A percentile compares a stretch with the other conserved stretches of the same genome.
Evolutionary conservation across 164 flowering plant species (phyloP).

Genomic region (Saururus chinensis): DNA sequence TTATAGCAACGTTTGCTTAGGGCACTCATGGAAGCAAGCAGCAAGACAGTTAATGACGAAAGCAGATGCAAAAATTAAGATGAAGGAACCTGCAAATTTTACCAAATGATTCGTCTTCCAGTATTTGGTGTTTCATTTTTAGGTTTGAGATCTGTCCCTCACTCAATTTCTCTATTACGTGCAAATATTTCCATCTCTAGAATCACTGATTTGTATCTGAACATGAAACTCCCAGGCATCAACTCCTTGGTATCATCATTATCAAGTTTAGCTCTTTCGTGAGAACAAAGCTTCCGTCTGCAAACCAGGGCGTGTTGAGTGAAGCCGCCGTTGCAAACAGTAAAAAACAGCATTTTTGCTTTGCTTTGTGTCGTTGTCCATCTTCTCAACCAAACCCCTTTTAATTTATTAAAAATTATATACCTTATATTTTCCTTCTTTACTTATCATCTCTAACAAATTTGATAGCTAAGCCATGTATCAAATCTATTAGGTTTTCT

Average conservation of each 20-base stretch:
- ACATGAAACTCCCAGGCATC: conserved; percentile 75
- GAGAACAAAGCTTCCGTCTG: conserved; percentile 45
- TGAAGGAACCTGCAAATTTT: conserved; percentile 23
- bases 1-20: not conserved
- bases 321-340: too few species aligned
- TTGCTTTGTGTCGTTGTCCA: too few species aligned
- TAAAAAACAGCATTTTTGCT: too few species aligned
- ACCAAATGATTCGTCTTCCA: conserved; percentile 32
- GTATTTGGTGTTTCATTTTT: conserved; percentile 40
- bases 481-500: too few species aligned
- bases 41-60: too few species aligned
- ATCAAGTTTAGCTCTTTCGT: conserved; percentile 26
- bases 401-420: too few species aligned
- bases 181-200: conserved; percentile 11
- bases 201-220: conserved; percentile 29
- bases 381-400: too few species aligned
- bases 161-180: conserved; percentile 4
- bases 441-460: too few species aligned
- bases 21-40: not conserved
- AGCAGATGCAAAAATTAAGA: not conserved
- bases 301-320: too few species aligned
- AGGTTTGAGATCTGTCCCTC: conserved; percentile 11
- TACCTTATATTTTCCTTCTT: too few species aligned
- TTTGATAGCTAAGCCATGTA: too few species aligned
- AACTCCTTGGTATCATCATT: conserved; percentile 69